Evolutionary conservation across 148 eudicot genomes (phyloP).

Genomic region (Rhododendron henanense): DNA sequence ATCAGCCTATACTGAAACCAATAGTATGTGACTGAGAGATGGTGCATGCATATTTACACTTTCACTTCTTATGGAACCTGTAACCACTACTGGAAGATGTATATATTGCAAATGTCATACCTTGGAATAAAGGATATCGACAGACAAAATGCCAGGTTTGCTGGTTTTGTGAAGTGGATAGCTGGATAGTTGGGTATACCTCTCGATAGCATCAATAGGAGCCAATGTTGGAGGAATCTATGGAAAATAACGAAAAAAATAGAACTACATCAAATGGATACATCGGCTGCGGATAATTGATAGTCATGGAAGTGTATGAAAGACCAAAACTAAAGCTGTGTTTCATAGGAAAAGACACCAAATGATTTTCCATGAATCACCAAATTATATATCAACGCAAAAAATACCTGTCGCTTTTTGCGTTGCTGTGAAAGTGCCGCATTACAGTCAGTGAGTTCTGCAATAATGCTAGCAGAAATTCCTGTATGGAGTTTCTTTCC

Average conservation of each 20-base stretch:
- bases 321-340: neutral
- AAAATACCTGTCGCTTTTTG: constrained; percentile 75
- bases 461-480: constrained; percentile 62
- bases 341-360: neutral
- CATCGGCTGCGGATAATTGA: neutral
- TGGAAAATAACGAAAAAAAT: neutral
- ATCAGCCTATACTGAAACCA: neutral
- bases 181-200: constrained; percentile 73
- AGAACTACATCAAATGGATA: neutral
- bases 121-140: constrained; percentile 73
- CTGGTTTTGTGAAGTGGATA: constrained; percentile 87
- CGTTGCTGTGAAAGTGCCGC: constrained; percentile 82
- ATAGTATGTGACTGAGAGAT: neutral
- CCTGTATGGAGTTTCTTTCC: constrained; percentile 69
- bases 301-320: neutral
- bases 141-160: constrained; percentile 85
- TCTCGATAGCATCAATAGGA: constrained; percentile 65
- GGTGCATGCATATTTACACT: neutral
- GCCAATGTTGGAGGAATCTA: constrained; percentile 89
- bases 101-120: constrained; percentile 24
- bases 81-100: neutral
- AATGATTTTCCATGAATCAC: neutral
- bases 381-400: neutral
- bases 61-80: neutral
- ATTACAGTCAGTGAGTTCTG: constrained; percentile 87